phyloP scores from a whole-genome alignment of 108 stramenopile species.

The Pseudonitzschia delicatissima region DNA sequence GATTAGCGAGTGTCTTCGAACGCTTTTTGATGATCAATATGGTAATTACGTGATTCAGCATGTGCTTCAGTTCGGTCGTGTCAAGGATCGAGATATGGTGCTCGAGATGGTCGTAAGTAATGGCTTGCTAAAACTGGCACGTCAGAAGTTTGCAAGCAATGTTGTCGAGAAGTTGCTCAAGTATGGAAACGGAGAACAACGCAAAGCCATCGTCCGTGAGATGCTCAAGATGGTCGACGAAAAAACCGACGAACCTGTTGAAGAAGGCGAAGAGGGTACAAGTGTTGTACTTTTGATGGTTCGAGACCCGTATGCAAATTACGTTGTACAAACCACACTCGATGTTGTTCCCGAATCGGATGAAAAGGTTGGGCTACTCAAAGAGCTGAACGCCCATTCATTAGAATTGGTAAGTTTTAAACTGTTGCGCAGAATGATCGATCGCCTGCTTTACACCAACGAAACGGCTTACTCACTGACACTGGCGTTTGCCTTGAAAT shows the following conservation, averaged over 20 bases:
- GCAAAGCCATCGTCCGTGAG: conserved; percentile 72
- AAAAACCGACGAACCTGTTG: conserved; percentile 18
- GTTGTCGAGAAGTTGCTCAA: conserved; percentile 96
- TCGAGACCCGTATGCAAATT: conserved; percentile 96
- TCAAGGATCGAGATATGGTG: conserved; percentile 73
- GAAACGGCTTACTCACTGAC: not conserved
- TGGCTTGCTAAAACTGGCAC: conserved; percentile 84
- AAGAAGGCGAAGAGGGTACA: conserved; percentile 42
- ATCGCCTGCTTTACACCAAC: not conserved
- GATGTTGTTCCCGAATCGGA: conserved; percentile 78
- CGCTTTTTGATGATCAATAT: conserved; percentile 83
- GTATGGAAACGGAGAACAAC: conserved; percentile 82
- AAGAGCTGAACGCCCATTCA: conserved; percentile 70
- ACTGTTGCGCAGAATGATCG: not conserved
- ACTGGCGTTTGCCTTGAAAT: not conserved
- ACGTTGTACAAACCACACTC: conserved; percentile 86
- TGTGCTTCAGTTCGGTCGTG: conserved; percentile 84
- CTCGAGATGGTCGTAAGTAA: conserved; percentile 71
- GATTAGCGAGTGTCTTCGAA: conserved; percentile 56
- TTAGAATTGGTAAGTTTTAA: conserved; percentile 64
- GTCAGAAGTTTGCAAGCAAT: conserved; percentile 97
- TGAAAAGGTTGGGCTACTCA: conserved; percentile 61
- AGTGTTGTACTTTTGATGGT: conserved; percentile 91
- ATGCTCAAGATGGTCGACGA: conserved; percentile 75
- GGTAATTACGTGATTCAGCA: conserved; percentile 94